Base-by-base conservation (phyloP, 495 filamentous ascomycete species). In the Neurospora africana region DNA sequence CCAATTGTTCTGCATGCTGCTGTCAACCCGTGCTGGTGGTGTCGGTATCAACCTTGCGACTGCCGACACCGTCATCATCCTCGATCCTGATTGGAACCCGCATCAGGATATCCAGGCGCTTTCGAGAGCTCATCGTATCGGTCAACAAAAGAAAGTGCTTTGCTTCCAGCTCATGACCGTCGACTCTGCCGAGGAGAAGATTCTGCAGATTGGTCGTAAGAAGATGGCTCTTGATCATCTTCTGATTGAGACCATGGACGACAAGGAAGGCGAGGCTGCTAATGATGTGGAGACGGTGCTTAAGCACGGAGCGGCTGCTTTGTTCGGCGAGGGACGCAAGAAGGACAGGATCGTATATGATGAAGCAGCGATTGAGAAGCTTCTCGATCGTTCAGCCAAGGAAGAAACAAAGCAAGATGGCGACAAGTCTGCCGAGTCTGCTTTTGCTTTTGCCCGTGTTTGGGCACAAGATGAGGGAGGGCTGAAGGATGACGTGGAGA, bases 31-130 rank as follows among this genome's bases (percentile, higher is more conserved):
- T 73, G 94, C 95, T 7, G 95, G 95, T 43, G 95, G 95, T 69
- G 95, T 98, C 2, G 95, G 95, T 19, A 99, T 99, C 83, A 99
- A 99, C 77, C 87, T 99, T 67, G 95, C 96, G 0, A 97, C 93
- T 37, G 95, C 95, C 4, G 95, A 99, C 76, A 99, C 96, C 0
- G 95, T 99, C 73, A 98, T 99, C 70, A 97, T 99, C 68, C 89
- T 98, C 75, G 95, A 99, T 77, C 96, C 95, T 0, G 95, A 99
- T 76, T 98, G 97, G 83, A 99, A 99, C 75, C 95, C 95, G 0
- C 95, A 98, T 76, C 95, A 98, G 79, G 95, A 99, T 77, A 93
- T 98, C 74, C 95, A 99, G 80, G 95, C 95, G 0, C 82, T 98
- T 6, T 97, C 93, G 9, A 90, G 95, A 73, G 96, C 95, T 30